Base-by-base conservation (phyloP, 1,284 basidiomycete genomes). In the Apiotrichum siamense region DNA sequence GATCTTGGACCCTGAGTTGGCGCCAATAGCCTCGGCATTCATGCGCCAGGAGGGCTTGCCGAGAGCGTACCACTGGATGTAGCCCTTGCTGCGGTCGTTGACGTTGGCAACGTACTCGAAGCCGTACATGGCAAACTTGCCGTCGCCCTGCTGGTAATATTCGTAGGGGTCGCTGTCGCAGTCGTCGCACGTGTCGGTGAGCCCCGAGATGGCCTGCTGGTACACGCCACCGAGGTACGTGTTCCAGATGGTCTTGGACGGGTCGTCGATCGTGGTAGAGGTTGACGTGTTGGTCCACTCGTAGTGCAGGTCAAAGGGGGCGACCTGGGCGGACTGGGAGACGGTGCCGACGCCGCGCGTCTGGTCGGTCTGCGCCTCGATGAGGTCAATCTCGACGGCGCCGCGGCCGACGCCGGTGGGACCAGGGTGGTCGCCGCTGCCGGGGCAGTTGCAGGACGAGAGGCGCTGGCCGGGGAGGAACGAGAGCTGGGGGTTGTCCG, bases 191-290 rank as follows among this genome's bases (percentile, higher is more conserved):
- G 36, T 51, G 12, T 51, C 75, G 49, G 86, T 76, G 42, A 87
- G 59, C 10, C 80, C 82, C 3, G 85, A 87, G 20, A 85, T 66
- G 24, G 87, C 85, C 72, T 94, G 86, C 70, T 94, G 90, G 67
- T 79, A 88, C 13, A 75, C 66, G 27, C 85, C 85, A 23, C 90
- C 91, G 46, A 78, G 80, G 72, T 92, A 94, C 3, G 73, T 52
- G 72, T 93, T 93, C 62, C 77, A 80, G 50, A 84, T 74, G 2
- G 80, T 79, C 20, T 83, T 79, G 18, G 75, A 49, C 4, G 56
- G 39, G 46, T 75, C 65, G 60, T 66, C 68, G 10, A 61, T 59
- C 4, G 48, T 50, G n/a, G 47, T 55, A 15, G 36, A 76, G 3
- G 80, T 69, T 7, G 78, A 64, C 5, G 73, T 70, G 61, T 83